Conservation (phyloP, 192 early-diverging fungal species). For the Jimgerdemannia flammicorona region DNA sequence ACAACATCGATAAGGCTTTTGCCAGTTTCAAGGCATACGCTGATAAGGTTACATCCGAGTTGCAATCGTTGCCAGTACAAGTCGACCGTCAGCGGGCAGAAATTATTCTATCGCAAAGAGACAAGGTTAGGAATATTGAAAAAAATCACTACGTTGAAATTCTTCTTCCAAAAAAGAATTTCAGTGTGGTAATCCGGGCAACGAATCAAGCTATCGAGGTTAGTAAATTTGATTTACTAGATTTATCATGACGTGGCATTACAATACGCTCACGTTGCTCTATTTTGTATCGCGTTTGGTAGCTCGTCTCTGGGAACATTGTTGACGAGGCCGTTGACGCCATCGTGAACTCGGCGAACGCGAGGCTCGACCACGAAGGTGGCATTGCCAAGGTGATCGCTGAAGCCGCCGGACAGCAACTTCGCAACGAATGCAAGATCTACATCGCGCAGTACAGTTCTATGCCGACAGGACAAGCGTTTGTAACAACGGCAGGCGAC, state of each 20-base stretch:
- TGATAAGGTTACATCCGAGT: not conserved
- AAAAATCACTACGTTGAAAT: not conserved
- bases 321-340: not conserved
- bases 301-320: not conserved
- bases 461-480: not conserved
- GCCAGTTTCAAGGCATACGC: not conserved
- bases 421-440: not conserved
- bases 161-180: not conserved
- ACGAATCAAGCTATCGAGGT: not conserved
- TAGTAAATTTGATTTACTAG: not conserved
- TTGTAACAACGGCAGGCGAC: not conserved
- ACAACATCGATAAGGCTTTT: not conserved
- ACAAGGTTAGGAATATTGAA: not conserved
- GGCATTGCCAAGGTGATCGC: not conserved
- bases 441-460: not conserved
- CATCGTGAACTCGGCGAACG: not conserved
- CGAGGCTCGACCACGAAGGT: not conserved
- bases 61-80: not conserved
- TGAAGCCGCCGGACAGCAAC: not conserved
- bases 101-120: not conserved
- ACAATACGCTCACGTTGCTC: not conserved
- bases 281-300: not conserved
- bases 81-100: not conserved
- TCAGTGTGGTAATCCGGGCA: not conserved
- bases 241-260: not conserved